Evolutionary conservation across 805 yeast species (phyloP).

Genomic region (Torulaspora maleeae): DNA sequence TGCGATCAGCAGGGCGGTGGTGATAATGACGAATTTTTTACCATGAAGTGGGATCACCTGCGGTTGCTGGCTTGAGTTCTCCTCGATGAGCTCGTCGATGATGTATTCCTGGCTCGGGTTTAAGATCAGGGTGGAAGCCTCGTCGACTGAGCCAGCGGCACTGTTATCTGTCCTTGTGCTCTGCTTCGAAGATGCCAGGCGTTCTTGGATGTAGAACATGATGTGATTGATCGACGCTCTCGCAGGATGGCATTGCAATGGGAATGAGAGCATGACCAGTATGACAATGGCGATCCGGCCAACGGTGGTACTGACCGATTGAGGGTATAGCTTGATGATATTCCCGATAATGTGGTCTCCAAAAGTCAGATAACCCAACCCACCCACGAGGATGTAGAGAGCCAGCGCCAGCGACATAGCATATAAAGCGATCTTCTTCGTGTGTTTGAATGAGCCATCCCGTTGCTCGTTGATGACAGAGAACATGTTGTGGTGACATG

Average conservation of each 20-base stretch:
- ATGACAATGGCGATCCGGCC: conserved; percentile 79
- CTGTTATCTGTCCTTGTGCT: conserved; percentile 5
- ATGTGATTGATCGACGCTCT: conserved; percentile 77
- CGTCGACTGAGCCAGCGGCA: conserved; percentile 1
- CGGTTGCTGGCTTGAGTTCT: conserved; percentile 26
- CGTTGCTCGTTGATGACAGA: conserved; percentile 77
- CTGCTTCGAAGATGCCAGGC: not conserved
- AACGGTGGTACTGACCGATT: conserved; percentile 58
- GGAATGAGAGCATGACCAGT: conserved; percentile 78
- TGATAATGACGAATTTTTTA: conserved; percentile 45
- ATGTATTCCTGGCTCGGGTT: conserved; percentile 5
- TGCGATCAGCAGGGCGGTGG: conserved; percentile 42
- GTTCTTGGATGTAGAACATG: conserved; percentile 42
- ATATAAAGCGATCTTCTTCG: conserved; percentile 44
- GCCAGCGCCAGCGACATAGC: conserved; percentile 58
- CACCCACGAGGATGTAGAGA: conserved; percentile 68
- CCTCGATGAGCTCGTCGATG: conserved; percentile 33
- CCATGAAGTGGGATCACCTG: conserved; percentile 25
- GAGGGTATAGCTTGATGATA: conserved; percentile 72
- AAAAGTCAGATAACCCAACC: conserved; percentile 79
- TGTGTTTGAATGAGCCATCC: conserved; percentile 46
- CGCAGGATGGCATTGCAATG: conserved; percentile 87
- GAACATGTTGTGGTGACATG: conserved; percentile 95
- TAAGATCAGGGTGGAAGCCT: conserved; percentile 7
- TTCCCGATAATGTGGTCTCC: conserved; percentile 79